These are phyloP conservation scores for Geranium brycei DNA, from an alignment of 345 rosid species.

Conservation along the genomic window DNA sequence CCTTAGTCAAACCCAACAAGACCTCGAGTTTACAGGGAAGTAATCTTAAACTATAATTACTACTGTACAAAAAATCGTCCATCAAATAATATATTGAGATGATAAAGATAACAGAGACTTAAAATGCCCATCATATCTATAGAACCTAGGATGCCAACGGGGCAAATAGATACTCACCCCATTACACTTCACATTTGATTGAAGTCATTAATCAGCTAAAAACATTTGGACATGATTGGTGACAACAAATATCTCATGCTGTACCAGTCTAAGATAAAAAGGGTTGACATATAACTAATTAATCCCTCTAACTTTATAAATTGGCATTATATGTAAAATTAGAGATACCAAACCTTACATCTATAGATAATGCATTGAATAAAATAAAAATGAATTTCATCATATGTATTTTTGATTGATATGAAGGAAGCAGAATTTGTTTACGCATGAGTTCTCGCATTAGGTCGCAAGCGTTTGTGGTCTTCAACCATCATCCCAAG, in stretches of 20 bases:
- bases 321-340: not conserved
- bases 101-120: not conserved
- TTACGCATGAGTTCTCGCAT: slow-evolving; percentile 81
- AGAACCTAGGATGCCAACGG: not conserved
- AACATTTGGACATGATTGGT: not conserved
- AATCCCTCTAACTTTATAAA: not conserved
- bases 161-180: not conserved
- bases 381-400: not conserved
- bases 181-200: not conserved
- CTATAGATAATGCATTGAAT: not conserved
- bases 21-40: no score
- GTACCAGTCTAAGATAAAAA: no score
- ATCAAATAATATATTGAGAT: not conserved
- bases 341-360: not conserved
- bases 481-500: slow-evolving; percentile 98
- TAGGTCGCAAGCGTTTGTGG: slow-evolving; percentile 81
- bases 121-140: not conserved
- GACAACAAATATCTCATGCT: not conserved
- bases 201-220: not conserved
- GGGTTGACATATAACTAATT: not conserved
- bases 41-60: not conserved
- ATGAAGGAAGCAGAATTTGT: slow-evolving; percentile 7
- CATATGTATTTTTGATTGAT: not conserved
- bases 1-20: no score
- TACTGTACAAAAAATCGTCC: not conserved